phyloP scores from a whole-genome alignment of 768 basidiomycete genomes.

The Boletus sp. region DNA sequence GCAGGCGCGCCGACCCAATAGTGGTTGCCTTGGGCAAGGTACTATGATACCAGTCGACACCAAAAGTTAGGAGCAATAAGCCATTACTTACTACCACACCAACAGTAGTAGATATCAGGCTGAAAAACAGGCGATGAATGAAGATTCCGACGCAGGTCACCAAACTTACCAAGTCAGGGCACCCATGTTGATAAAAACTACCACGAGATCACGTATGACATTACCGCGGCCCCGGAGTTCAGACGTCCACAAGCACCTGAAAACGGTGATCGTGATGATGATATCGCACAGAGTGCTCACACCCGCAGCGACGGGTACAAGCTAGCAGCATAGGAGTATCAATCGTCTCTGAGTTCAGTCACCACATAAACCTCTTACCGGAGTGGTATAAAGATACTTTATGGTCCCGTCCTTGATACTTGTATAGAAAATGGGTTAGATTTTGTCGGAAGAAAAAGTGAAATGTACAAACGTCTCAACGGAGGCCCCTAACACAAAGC shows the following conservation, averaged over 20 bases:
- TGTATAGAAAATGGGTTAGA: neutral
- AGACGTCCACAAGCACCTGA: constrained; percentile 11
- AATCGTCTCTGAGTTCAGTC: too few species aligned
- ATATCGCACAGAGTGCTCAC: constrained; percentile 12
- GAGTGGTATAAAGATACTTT: constrained; percentile 4
- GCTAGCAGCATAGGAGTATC: neutral
- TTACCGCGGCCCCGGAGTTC: constrained; percentile 5
- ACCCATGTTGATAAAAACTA: constrained; percentile 18
- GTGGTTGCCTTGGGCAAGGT: neutral
- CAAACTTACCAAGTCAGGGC: constrained; percentile 10
- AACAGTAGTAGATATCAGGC: constrained; percentile 7
- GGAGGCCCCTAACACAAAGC: neutral
- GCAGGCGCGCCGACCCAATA: constrained; percentile 14
- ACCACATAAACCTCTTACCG: neutral
- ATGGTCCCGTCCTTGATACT: constrained; percentile 3
- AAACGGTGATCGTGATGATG: constrained; percentile 9
- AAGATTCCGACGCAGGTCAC: too few species aligned
- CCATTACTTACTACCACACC: constrained; percentile 1
- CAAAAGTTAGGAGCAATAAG: neutral
- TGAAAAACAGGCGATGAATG: neutral
- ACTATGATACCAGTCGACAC: constrained; percentile 1
- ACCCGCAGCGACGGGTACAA: constrained; percentile 2
- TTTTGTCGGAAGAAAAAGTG: neutral
- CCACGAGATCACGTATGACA: constrained; percentile 5
- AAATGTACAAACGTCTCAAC: constrained; percentile 2